Base-by-base conservation (phyloP, 495 filamentous ascomycete genomes). In the Neurospora sublineolata region DNA sequence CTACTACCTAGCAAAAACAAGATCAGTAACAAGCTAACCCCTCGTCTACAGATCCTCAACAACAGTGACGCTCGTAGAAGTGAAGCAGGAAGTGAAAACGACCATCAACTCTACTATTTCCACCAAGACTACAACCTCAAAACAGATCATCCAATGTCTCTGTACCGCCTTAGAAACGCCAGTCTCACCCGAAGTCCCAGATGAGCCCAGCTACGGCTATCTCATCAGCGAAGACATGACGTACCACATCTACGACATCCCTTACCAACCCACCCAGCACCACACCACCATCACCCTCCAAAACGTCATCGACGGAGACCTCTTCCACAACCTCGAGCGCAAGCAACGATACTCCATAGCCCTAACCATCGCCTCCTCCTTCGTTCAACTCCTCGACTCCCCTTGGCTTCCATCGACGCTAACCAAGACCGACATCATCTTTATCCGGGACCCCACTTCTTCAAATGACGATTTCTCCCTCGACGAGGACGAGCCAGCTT, bases 321-420 rank as follows among this genome's bases (percentile, higher is more conserved):
- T 73, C 0, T 41, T 39, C 27, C 69, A 42, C 10, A n/a, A 3
- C 1, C 71, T 71, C 0, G 70, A 68, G 10, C 76, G 76, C 14
- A 68, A 30, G 37, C 60, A 76, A 3, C 67, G 74, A 12, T 75
- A 71, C 18, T 30, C 33, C 0, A 38, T 77, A 1, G 72, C 76
- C 5, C 39, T 77, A 0, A 72, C 46, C 16, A 12, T 77, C 7
- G 76, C 75, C 3, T 77, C 75, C 14, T 73, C 77, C 14, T 74
- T 76, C 44, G 46, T 78, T 0, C 76, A 78, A 6, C 68, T 78
- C 0, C 70, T 76, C 2, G 71, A 70, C 3, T 73, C 74, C 0
- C 74, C 77, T 3, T 78, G 76, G 76, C 68, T 78, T 3, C 68
- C 75, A 2, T 27, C 46, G 0, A 75, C 41, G 0, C 16, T 39